Base-by-base conservation (phyloP, 257 asterid species). In the Prunella vulgaris region DNA sequence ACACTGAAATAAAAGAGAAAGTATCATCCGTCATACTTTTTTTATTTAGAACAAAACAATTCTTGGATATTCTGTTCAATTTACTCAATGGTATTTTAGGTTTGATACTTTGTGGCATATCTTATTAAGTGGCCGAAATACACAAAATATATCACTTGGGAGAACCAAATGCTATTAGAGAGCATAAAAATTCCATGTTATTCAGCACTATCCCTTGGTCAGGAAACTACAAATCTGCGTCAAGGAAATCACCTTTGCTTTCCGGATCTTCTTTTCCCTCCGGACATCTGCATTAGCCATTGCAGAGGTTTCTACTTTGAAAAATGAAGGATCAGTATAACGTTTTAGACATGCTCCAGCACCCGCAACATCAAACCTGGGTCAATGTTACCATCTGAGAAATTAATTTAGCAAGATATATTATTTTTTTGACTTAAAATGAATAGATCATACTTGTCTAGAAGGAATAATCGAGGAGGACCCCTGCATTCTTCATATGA, bases 301-400 rank as follows among this genome's bases (percentile, higher is more conserved):
- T 73, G 64, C 78, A 64, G 82, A 75, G 66, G 83, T 32, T 76
- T 87, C 99, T 56, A 79, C 73, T 83, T 86, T 94, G 77, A 81
- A 94, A 78, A 81, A 85, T 49, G 97, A 91, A 54, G 99, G 99
- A 72, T 94, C 97, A 3, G 99, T 89, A 81, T 87, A 94, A 40
- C 97, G 99, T 80, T 89, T 91, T 60, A 89, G 84, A 78, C 96
- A 91, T 70, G 97, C 93, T 77, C 99, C 99, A 80, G 95, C 97
- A 64, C 99, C 99, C 65, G 93, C 99, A 64, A 88, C 88, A 80
- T 94, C 99, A 78, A 91, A 94, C 91, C 99, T 94, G 69, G 18
- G 69, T 48, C 38, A 46, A 71, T 32, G 51, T 64, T 49, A 58
- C 60, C 42, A 66, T 57, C 40, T 57, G 57, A 25, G 46, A 74